Evolutionary conservation across 768 basidiomycete species (phyloP), one percentile per base, ranked within the genome.

Genomic region (Calocybe cyanea): DNA sequence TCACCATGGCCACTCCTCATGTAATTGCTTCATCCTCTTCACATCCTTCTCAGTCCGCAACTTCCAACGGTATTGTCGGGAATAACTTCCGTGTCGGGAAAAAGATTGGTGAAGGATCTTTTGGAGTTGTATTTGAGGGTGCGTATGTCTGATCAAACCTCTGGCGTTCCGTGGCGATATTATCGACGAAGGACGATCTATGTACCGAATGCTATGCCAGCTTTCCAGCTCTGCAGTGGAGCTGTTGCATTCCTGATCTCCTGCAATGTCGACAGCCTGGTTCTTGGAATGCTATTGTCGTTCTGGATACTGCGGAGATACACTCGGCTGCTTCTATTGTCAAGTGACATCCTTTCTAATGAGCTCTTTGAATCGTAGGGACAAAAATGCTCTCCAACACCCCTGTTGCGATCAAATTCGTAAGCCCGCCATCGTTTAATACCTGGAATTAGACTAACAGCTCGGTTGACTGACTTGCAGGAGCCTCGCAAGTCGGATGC

Each of bases 51-150:
- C 79, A 81, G 59, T 75, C 81, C 38, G 69, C 80, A 38, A 73
- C 78, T 21, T 75, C 76, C 32, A 86, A 82, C 65, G 81, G 85
- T 57, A 80, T 90, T 63, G 84, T 90, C 48, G 87, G 87, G 34
- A 81, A 74, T 58, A 81, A 88, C 63, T 90, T 81, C 62, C 78
- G 88, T 52, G 93, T 98, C 41, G 95, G 95, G 41, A 93, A 95
- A 78, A 97, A 97, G 82, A 95, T 98, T 64, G 95, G 95, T 38
- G 95, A 99, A 70, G 95, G 95, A 41, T 90, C 87, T n/a, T 99
- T 99, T 63, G 95, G 95, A 59, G 95, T 98, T 54, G 87, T 98
- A 51, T 92, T 96, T 68, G 85, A 97, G 78, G 86, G 96, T 93
- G 61, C 41, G 73, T 45, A 6, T 42, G 20, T n/a, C 45, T 43